Conservation (phyloP, 1,284 basidiomycete genomes). For the Melampsora americana region DNA sequence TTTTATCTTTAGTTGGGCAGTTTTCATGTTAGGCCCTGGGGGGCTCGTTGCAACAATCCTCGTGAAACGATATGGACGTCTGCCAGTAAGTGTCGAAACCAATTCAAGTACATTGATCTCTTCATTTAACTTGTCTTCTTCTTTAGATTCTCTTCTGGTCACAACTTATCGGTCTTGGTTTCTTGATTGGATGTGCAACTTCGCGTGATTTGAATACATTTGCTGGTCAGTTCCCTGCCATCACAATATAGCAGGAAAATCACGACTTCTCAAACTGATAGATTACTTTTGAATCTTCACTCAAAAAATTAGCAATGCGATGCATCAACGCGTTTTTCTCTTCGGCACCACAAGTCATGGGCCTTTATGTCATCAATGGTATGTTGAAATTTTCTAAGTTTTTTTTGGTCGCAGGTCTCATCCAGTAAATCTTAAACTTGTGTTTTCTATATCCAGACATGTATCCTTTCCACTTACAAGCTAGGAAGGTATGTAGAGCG, state of each 20-base stretch:
- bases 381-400: conserved; percentile 54
- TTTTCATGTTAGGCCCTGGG: conserved; percentile 66
- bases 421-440: too few relatives aligned
- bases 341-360: conserved; percentile 56
- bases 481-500: conserved; percentile 66
- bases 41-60: conserved; percentile 64
- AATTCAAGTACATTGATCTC: conserved; percentile 55
- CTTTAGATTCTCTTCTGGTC: conserved; percentile 33
- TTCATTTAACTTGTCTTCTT: neutral
- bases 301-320: conserved; percentile 63
- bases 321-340: conserved; percentile 69
- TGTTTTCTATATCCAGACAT: conserved; percentile 57
- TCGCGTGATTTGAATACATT: conserved; percentile 60
- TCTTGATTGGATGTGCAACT: conserved; percentile 61
- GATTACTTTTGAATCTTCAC: neutral
- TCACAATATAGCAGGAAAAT: neutral
- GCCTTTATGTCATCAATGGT: conserved; percentile 12
- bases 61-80: conserved; percentile 62
- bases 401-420: too few relatives aligned
- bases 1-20: conserved; percentile 61
- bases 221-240: conserved; percentile 30
- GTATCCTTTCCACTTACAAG: conserved; percentile 71
- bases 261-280: too few relatives aligned
- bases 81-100: conserved; percentile 66
- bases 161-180: conserved; percentile 59